phyloP scores from a whole-genome alignment of 2,329 filamentous ascomycete genomes.

The Sporothrix sp. region DNA sequence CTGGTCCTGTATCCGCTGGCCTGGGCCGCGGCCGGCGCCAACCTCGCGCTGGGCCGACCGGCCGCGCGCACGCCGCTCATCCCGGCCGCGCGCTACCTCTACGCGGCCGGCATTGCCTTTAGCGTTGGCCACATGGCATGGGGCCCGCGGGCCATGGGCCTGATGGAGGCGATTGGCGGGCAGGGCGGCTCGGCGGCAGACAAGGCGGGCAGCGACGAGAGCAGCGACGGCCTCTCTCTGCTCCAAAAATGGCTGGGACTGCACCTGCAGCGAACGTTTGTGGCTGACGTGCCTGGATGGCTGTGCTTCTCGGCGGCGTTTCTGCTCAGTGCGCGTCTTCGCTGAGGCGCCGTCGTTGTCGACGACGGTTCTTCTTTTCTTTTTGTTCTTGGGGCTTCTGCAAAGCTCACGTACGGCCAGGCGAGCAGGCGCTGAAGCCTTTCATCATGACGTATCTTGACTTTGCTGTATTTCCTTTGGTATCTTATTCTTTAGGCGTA shows the following conservation, averaged over 20 bases:
- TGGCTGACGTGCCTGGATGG: constrained; percentile 5
- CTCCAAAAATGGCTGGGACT: background rate
- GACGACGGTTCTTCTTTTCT: too few species aligned
- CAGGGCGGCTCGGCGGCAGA: background rate
- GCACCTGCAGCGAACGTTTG: constrained; percentile 1
- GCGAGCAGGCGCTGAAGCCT: too few species aligned
- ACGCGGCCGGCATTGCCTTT: constrained; percentile 1
- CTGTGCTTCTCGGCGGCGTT: constrained; percentile 10
- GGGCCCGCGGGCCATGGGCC: background rate
- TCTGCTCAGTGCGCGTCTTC: background rate
- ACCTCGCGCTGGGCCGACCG: background rate
- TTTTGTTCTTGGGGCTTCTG: too few species aligned
- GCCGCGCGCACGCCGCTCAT: background rate
- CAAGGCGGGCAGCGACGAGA: background rate
- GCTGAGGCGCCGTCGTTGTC: background rate
- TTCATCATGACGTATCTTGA: too few species aligned
- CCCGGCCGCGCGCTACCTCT: background rate
- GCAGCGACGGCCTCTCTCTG: background rate
- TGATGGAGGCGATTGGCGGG: constrained; percentile 5
- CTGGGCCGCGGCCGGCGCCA: background rate
- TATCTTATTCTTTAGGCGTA: too few species aligned
- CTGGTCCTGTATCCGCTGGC: constrained; percentile 6
- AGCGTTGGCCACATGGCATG: constrained; percentile 2
- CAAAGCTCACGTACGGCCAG: too few species aligned
- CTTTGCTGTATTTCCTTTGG: too few species aligned